Evolutionary conservation across 352 stramenopile species (phyloP), one percentile per base, ranked within the genome.

Genomic region (Blastocystis sp.): DNA sequence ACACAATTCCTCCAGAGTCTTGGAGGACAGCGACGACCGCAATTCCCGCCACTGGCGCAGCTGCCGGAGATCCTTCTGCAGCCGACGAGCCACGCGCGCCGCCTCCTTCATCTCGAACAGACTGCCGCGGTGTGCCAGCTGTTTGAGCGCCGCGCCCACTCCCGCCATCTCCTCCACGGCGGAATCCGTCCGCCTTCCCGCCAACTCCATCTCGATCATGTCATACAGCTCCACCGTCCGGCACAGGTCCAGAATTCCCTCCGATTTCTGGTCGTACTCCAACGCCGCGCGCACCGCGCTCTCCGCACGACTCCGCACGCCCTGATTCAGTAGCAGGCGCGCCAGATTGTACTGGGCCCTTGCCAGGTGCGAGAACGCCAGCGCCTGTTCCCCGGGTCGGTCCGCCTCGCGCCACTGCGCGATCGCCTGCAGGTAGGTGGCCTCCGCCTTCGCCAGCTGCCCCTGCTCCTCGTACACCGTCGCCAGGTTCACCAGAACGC

Each of bases 401-500:
- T 7, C 3, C 21, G 64, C 21, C 21, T 17, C 5, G 10, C 9
- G 9, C 64, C 64, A 74, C 34, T 74, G 64, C 21, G 64, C 34
- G 40, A 74, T 74, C 23, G 64, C 64, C 21, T 52, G 64, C 64
- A 48, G 34, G 34, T 74, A 74, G 28, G 41, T 74, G n/a, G n/a
- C 9, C 66, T 76, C 66, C 9, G 66, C 66, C 52, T 48, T 45
- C 17, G 38, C 19, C 3, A 56, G 5, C 11, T 76, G 10, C 1
- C 66, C 66, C n/a, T 76, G 17, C 52, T 76, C 66, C n/a, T 34
- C 52, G n/a, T 60, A n/a, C 7, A 56, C n/a, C n/a, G 7, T 76
- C 5, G 40, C 48, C 2, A 76, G n/a, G 43, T 84, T 84, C 14
- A 84, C 48, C 34, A 56, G 48, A n/a, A 84, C 34, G 40, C 74